Evolutionary conservation across 306 rosid species (phyloP).

Genomic region (Ochetophila trinervis): DNA sequence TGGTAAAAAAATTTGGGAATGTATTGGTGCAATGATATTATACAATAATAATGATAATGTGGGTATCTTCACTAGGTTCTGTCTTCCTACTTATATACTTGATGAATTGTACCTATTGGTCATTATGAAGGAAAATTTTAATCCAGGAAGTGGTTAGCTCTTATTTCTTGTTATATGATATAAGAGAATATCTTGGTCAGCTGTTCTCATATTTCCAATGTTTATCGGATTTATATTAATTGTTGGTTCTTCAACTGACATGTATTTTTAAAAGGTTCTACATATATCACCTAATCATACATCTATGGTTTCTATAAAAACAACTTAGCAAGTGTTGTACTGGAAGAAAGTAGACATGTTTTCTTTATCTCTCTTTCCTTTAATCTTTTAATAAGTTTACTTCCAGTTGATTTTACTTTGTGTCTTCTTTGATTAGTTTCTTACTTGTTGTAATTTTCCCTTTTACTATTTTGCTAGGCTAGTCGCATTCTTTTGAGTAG

Average conservation of each 20-base stretch:
- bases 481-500: conserved; percentile 57
- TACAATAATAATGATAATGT: neutral
- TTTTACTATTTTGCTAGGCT: conserved; percentile 50
- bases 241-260: neutral
- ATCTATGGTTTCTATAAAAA: neutral
- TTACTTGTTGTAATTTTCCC: conserved; percentile 15
- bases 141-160: neutral
- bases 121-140: neutral
- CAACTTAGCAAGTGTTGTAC: neutral
- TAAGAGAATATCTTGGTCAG: neutral
- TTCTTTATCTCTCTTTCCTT: neutral
- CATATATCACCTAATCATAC: neutral
- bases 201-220: neutral
- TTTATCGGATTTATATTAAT: neutral
- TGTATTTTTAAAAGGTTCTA: neutral
- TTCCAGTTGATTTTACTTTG: neutral
- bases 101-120: too few species aligned
- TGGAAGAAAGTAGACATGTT: conserved; percentile 3
- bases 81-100: neutral
- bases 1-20: too few species aligned
- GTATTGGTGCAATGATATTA: too few species aligned
- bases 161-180: neutral
- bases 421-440: conserved; percentile 22
- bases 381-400: neutral
- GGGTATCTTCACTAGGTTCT: neutral